A percentile compares a stretch with the other conserved stretches of the same genome.
These are phyloP conservation scores for Tricholoma sp. DNA, from an alignment of 768 basidiomycete genomes.

Conservation along the genomic window DNA sequence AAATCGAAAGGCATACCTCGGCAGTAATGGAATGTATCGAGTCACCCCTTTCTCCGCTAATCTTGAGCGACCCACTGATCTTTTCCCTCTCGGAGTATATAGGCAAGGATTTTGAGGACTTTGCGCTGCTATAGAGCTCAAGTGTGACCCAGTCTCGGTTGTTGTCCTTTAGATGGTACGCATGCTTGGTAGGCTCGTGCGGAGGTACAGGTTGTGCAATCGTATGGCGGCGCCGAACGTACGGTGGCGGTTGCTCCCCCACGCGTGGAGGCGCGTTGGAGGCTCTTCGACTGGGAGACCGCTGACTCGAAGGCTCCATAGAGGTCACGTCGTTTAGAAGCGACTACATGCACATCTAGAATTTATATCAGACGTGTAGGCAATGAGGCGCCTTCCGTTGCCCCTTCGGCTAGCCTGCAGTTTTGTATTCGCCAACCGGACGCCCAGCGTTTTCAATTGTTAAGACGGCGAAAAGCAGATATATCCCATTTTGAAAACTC, in stretches of 20 bases:
- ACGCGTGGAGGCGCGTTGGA: slow-evolving; percentile 39
- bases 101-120: background rate
- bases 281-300: background rate
- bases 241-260: slow-evolving; percentile 40
- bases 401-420: no score
- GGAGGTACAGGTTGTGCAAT: slow-evolving; percentile 31
- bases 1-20: slow-evolving; percentile 14
- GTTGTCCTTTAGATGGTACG: slow-evolving; percentile 1
- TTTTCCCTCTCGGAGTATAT: background rate
- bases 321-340: no score
- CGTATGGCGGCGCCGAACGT: slow-evolving; percentile 43
- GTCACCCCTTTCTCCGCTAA: background rate
- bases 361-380: no score
- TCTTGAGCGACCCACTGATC: background rate
- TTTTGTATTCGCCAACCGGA: no score
- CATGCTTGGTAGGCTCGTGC: slow-evolving; percentile 28
- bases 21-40: slow-evolving; percentile 15
- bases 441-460: no score
- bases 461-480: no score
- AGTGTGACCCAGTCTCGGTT: slow-evolving; percentile 21
- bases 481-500: no score
- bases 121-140: background rate
- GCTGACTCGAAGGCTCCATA: no score
- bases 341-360: no score
- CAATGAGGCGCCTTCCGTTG: no score